Conservation (phyloP, 306 rosid genomes). For the Potentilla sterilis region DNA sequence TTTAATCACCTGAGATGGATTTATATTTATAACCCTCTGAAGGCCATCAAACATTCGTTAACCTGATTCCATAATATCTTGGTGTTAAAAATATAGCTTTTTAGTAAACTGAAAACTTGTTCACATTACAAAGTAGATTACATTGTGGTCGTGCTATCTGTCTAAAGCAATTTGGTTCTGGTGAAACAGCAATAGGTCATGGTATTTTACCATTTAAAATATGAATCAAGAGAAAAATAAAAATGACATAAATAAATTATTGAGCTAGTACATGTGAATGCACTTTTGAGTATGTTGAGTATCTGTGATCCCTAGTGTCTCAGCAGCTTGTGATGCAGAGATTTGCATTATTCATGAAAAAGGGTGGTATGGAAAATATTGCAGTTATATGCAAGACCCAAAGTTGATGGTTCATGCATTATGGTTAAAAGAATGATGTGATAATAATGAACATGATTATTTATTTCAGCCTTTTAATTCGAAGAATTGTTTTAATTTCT, state of each 20-base stretch:
- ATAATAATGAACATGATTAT: not conserved
- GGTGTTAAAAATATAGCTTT: not conserved
- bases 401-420: not conserved
- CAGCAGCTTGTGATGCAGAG: not conserved
- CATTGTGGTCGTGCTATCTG: not conserved
- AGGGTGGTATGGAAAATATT: not conserved
- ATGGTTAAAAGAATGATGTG: not conserved
- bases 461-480: not conserved
- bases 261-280: not conserved
- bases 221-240: not conserved
- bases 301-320: not conserved
- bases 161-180: not conserved
- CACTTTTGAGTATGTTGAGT: not conserved
- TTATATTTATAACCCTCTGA: too few species aligned
- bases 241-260: not conserved
- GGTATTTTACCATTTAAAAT: not conserved
- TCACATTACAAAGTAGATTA: not conserved
- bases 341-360: not conserved
- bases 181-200: too few species aligned
- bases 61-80: not conserved
- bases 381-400: not conserved
- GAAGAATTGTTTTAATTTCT: slow-evolving; percentile 17
- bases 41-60: not conserved
- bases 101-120: not conserved
- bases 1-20: not conserved